phyloP scores from a whole-genome alignment of 129 eudicot genomes.

The Flaveria brownii region DNA sequence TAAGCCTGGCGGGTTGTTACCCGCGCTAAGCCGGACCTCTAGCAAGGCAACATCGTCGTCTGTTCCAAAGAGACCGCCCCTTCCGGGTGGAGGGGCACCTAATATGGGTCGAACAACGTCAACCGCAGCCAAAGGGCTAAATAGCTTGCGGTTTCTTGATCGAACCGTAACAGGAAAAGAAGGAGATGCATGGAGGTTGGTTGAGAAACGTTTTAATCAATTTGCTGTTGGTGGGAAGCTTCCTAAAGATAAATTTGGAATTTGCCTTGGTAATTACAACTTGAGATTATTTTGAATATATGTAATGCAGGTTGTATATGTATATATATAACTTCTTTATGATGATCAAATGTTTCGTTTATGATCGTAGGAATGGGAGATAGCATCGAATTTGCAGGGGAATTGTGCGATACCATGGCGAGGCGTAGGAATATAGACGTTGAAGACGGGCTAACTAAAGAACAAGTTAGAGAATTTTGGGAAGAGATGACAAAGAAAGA shows the following conservation, averaged over 20 bases:
- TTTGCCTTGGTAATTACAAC: conserved; percentile 71
- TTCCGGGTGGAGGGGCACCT: conserved; percentile 32
- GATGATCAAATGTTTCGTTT: not conserved
- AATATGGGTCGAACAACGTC: conserved; percentile 63
- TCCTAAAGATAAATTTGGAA: conserved; percentile 77
- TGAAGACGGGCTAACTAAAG: conserved; percentile 54
- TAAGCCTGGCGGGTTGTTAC: conserved; percentile 29
- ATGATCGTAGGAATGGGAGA: conserved; percentile 70
- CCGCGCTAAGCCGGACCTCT: conserved; percentile 35
- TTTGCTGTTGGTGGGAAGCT: conserved; percentile 61
- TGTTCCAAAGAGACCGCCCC: conserved; percentile 34
- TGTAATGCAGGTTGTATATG: not conserved
- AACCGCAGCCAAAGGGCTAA: conserved; percentile 69
- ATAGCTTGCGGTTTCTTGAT: conserved; percentile 82
- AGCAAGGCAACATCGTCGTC: conserved; percentile 33
- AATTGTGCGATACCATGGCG: conserved; percentile 72
- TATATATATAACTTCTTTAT: conserved; percentile 12
- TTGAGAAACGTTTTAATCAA: conserved; percentile 71
- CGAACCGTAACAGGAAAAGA: conserved; percentile 68
- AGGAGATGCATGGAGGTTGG: conserved; percentile 75
- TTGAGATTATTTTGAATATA: not conserved
- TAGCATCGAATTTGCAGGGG: conserved; percentile 79
- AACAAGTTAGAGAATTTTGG: conserved; percentile 70
- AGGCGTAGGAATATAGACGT: conserved; percentile 57
- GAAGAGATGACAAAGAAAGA: conserved; percentile 73